A percentile compares a stretch with the other conserved stretches of the same genome.
phyloP scores from a whole-genome alignment of 2,329 filamentous ascomycete species.

The Parastagonospora nodorum region DNA sequence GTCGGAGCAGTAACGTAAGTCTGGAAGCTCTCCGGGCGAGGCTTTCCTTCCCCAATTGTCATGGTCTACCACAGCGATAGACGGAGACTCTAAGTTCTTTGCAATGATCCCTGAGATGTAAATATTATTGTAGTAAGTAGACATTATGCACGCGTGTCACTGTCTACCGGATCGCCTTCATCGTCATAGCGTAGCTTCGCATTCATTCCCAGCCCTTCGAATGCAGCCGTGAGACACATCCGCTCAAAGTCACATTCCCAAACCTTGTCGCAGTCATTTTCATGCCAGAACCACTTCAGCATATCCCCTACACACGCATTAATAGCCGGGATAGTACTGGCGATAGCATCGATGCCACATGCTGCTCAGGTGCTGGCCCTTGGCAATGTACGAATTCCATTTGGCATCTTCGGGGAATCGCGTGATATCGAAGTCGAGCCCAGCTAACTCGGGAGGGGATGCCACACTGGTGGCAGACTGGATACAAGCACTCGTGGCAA shows the following conservation, averaged over 20 bases:
- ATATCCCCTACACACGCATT: conserved; percentile 8
- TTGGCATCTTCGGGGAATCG: conserved; percentile 7
- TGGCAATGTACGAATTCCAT: conserved; percentile 4
- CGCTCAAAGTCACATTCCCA: conserved; percentile 10
- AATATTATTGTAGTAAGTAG: too few species aligned
- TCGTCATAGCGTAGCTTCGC: conserved; percentile 5
- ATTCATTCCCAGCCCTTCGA: conserved; percentile 12
- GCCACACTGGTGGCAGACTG: too few species aligned
- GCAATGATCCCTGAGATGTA: conserved; percentile 9
- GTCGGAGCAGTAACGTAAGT: conserved; percentile 19
- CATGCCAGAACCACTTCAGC: conserved; percentile 18
- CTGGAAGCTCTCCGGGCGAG: conserved; percentile 22
- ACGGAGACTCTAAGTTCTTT: conserved; percentile 12
- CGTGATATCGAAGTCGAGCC: conserved; percentile 6
- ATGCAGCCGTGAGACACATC: conserved; percentile 6
- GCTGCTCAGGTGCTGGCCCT: neutral
- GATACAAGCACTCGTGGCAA: too few species aligned
- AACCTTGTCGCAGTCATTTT: neutral
- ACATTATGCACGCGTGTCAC: neutral
- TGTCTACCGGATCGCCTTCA: neutral
- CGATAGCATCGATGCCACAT: neutral
- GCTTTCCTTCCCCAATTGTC: conserved; percentile 10
- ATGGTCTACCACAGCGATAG: conserved; percentile 1
- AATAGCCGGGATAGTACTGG: neutral
- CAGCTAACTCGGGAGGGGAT: neutral